Base-by-base conservation (phyloP, 768 basidiomycete genomes). In the Mrakia gelida region DNA sequence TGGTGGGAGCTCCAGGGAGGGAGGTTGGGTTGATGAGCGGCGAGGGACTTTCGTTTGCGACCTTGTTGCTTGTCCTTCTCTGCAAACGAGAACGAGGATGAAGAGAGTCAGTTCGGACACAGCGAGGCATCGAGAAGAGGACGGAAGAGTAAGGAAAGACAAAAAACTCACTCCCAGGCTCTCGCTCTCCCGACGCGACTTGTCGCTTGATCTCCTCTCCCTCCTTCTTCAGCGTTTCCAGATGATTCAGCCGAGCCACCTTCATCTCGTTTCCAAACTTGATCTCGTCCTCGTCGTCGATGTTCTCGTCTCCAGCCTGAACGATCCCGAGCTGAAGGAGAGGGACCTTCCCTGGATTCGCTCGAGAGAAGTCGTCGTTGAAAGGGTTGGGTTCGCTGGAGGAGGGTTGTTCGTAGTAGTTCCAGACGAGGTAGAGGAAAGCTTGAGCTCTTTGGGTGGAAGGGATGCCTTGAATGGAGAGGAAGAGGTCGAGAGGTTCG, bases 361-460 rank as follows among this genome's bases (percentile, higher is more conserved):
- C 82, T 52, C 85, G 85, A 21, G 91, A 88, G 83, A 89, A 89
- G 26, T 89, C 88, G 81, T 92, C 90, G 73, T 89, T 88, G 82
- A 92, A 94, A 7, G 92, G 91, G 83, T 93, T 94, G 83, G 82
- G 21, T 52, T 87, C 86, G n/a, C 32, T 38, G 52, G 68, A 38
- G 28, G 72, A 73, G 0, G 88, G 86, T 49, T 87, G 87, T 84
- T 94, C 92, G 80, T 95, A 86, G 83, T 95, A 94, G 82, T 92
- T 88, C 84, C 89, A 94, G 71, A 93, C 85, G 76, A 94, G 87
- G 91, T 92, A 94, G 41, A 96, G 87, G 83, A 96, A 93, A 4
- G 90, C 92, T 76, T 86, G 86, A 8, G 92, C 92, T 43, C 94
- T 91, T 80, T 91, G 90, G 5, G 84, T 84, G 3, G 93, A 92